phyloP scores from a whole-genome alignment of 139 green algal species.

The Astrephomene gubernaculifera region DNA sequence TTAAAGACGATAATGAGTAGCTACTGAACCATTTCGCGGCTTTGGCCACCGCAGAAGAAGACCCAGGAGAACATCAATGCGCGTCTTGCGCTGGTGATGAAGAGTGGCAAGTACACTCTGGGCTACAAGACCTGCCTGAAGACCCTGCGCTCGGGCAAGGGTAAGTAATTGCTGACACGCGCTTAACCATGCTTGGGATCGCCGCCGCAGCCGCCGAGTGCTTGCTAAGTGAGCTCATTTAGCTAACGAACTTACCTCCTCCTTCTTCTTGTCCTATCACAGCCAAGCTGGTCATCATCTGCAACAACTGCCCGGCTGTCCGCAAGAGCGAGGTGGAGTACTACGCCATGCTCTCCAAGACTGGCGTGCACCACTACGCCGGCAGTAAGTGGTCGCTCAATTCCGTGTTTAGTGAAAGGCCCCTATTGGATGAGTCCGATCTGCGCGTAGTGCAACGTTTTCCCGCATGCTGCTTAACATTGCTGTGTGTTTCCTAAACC shows the following conservation, averaged over 20 bases:
- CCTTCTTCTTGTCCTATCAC: constrained; percentile 46
- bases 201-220: not conserved
- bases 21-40: not conserved
- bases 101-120: constrained; percentile 99
- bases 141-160: constrained; percentile 95
- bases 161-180: constrained; percentile 42
- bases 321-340: constrained; percentile 99
- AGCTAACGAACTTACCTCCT: too few species aligned
- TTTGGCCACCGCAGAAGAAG: constrained; percentile 83
- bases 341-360: constrained; percentile 99
- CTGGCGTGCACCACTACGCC: constrained; percentile 97
- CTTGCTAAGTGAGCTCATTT: too few species aligned
- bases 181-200: not conserved
- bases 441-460: too few species aligned
- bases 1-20: too few species aligned
- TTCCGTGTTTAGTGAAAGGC: too few species aligned
- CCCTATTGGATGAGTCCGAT: too few species aligned
- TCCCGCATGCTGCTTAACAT: too few species aligned
- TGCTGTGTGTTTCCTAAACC: too few species aligned
- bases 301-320: constrained; percentile 96
- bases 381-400: constrained; percentile 94
- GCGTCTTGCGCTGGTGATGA: constrained; percentile 98
- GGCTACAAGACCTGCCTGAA: constrained; percentile 99
- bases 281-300: constrained; percentile 99
- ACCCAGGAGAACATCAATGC: constrained; percentile 97